phyloP scores from a whole-genome alignment of 1,284 basidiomycete species.

The Sanghuangporus weigelae region DNA sequence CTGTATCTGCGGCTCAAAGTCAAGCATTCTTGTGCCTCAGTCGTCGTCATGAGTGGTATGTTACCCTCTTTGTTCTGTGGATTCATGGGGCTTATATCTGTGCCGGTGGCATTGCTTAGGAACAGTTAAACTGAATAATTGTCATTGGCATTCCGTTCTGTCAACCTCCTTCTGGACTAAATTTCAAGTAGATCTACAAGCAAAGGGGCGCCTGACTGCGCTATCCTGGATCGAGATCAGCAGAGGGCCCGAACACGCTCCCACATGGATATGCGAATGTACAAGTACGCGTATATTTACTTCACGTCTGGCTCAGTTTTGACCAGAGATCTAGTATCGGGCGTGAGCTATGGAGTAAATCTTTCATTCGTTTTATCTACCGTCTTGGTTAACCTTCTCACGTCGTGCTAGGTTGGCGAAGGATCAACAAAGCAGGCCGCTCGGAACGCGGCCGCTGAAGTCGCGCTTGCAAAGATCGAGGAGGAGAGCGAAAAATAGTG shows the following conservation, averaged over 20 bases:
- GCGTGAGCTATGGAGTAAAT: conserved; percentile 11
- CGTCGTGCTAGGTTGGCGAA: conserved; percentile 3
- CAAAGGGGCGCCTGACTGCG: conserved; percentile 1
- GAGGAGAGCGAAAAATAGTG: conserved; percentile 21
- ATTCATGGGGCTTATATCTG: neutral
- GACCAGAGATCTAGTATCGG: conserved; percentile 5
- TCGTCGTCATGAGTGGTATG: neutral
- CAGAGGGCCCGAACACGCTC: conserved; percentile 11
- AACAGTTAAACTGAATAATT: conserved; percentile 17
- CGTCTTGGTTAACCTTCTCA: neutral
- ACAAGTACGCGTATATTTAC: conserved; percentile 5
- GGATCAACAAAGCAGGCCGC: conserved; percentile 12
- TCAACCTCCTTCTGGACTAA: neutral
- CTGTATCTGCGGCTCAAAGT: neutral
- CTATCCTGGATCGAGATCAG: conserved; percentile 13
- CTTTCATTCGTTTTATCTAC: neutral
- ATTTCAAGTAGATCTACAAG: conserved; percentile 10
- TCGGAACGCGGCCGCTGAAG: conserved; percentile 3
- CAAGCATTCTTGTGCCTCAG: neutral
- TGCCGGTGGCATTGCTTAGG: neutral
- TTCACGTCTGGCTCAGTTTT: neutral
- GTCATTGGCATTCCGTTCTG: neutral
- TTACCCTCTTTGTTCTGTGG: neutral
- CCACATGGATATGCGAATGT: conserved; percentile 14
- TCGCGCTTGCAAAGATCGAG: conserved; percentile 10